Evolutionary conservation across 805 yeast genomes (phyloP).

Genomic region (Candida vartiovaarae): DNA sequence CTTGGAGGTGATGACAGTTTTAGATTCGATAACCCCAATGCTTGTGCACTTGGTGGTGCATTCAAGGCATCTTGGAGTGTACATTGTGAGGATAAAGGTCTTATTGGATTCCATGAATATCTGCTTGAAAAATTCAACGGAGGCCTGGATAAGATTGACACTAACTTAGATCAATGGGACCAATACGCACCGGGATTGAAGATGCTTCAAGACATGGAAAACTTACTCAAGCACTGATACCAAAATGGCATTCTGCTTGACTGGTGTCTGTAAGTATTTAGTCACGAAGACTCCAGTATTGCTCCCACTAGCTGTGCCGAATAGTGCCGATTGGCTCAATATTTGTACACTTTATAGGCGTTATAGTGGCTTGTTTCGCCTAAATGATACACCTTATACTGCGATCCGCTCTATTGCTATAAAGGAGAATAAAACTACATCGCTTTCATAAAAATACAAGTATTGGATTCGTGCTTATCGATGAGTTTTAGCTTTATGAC

Average conservation of each 20-base stretch:
- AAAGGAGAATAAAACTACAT: too few species aligned
- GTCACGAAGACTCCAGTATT: too few species aligned
- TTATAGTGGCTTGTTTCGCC: too few species aligned
- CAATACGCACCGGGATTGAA: slow-evolving; percentile 12
- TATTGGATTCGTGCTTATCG: too few species aligned
- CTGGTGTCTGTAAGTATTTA: too few species aligned
- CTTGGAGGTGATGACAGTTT: slow-evolving; percentile 57
- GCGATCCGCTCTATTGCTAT: too few species aligned
- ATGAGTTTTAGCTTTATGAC: too few species aligned
- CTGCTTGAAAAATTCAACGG: slow-evolving; percentile 29
- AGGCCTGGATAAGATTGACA: slow-evolving; percentile 8
- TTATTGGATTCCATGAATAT: slow-evolving; percentile 36
- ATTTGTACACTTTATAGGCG: too few species aligned
- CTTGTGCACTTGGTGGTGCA: slow-evolving; percentile 91
- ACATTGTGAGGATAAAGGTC: slow-evolving; percentile 9
- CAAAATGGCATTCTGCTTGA: background rate
- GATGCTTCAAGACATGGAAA: slow-evolving; percentile 13
- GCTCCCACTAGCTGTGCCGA: too few species aligned
- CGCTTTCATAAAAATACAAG: too few species aligned
- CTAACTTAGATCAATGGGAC: slow-evolving; percentile 6
- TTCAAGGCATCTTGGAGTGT: slow-evolving; percentile 74
- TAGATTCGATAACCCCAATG: slow-evolving; percentile 73
- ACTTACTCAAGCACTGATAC: slow-evolving; percentile 2
- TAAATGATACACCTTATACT: too few species aligned
- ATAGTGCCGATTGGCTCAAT: too few species aligned